Evolutionary conservation across 2,329 filamentous ascomycete genomes (phyloP), one percentile per base, ranked within the genome.

Genomic region (Ophiostoma quercus): DNA sequence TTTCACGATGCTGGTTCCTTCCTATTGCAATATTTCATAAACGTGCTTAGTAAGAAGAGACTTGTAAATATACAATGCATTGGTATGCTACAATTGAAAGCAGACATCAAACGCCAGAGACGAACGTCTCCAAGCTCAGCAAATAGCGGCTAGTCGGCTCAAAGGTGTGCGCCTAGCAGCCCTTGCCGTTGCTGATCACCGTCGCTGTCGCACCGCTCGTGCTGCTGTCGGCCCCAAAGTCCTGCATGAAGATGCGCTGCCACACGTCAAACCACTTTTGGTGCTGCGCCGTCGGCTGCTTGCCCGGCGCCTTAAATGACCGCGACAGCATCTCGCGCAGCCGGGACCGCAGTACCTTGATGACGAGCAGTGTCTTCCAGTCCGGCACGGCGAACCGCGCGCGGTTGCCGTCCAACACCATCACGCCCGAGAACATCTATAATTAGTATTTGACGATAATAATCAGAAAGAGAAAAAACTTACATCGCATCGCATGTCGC

Each of bases 361-460:
- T 81, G n/a, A 90, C 93, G 47, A 97, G 86, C 84, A 95, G 89
- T 0, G 90, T 90, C 80, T 94, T 96, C 94, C 94, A 98, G 77
- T 96, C 91, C 4, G 88, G 85, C 0, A 96, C 85, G 29, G 90
- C 87, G 77, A 98, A 97, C 67, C 92, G 87, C 67, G 94, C 86
- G 39, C 94, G 86, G 77, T 97, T 96, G 63, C 92, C 91, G 77
- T 97, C 95, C 63, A 99, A 85, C 25, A 92, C 85, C 57, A 97
- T 85, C 1, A 97, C 90, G 16, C 95, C 95, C 0, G 94, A 87
- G 77, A 92, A 96, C 82, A 97, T 87, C 85, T 62, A 14, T 6
- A 16, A 32, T 62, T 62, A 62, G 57, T 32, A 62, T 62, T 2
- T 19, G 22, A 57, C 22, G n/a, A 14, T 29, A 14, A 57, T 2